Evolutionary conservation across 139 green algal species (phyloP), one percentile per base, ranked within the genome.

Genomic region (Tetradesmus obliquus): DNA sequence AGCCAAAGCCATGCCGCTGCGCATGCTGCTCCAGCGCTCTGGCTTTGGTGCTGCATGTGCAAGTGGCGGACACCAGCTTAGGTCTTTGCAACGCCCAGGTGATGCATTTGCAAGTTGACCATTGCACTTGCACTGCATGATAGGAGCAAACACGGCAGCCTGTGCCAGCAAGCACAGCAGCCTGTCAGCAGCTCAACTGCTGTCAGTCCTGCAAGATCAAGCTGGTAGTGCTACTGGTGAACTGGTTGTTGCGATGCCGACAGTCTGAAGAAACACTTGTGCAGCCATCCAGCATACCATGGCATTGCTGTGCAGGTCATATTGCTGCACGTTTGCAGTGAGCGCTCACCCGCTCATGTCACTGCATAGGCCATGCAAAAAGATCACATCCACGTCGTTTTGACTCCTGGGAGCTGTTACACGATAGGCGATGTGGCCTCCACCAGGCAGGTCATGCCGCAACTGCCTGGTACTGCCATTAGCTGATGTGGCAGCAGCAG

Each of bases 11-110:
- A 1, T 54, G 55, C 13, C 62, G 55, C 32, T 86, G 55, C 3
- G 88, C 76, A n/a, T 87, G 88, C 24, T 87, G 55, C 57, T 91
- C 57, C 9, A 91, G 88, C 2, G 76, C 76, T 7, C 32, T 60
- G 12, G 88, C 76, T 20, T 91, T 91, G 24, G 72, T 87, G 32
- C 88, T 91, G 76, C 88, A 84, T 58, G 32, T 1, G 58, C 58
- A 54, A 22, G 10, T 13, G 5, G 45, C 12, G 9, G n/a, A 20
- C 45, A 55, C 4, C 32, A 55, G 76, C 24, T 3, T 0, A 17
- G 8, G 55, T 53, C 4, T 55, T 2, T 55, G 24, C 32, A 54
- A 0, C 0, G 24, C 32, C 24, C 74, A 45, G 74, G 12, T 82
- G 1, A 82, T 19, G 74, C 74, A 54, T 0, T 1, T 20, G 13